Evolutionary conservation across 2,329 filamentous ascomycete genomes (phyloP).

Genomic region (Fusarium temperatum): DNA sequence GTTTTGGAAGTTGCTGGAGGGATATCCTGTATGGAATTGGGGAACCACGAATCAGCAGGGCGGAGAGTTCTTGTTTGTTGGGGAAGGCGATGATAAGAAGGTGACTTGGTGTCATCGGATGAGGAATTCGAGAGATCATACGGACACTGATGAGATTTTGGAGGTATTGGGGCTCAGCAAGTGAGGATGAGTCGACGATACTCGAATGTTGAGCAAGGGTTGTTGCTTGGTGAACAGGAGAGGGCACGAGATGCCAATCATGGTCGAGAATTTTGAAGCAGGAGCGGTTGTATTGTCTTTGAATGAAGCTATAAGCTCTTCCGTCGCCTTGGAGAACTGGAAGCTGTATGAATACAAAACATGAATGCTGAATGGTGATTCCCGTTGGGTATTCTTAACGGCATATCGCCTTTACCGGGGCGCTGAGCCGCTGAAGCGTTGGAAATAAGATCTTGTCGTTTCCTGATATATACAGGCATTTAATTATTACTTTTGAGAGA

Average conservation of each 20-base stretch:
- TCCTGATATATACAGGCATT: no score
- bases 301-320: accelerated
- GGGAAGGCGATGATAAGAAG: neutral
- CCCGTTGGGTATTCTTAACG: neutral
- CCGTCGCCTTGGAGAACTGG: no score
- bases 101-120: slow-evolving; percentile 29
- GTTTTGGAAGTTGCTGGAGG: neutral
- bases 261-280: accelerated
- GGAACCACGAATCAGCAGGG: slow-evolving; percentile 18
- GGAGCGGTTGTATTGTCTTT: accelerated
- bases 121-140: slow-evolving; percentile 10
- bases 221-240: no score
- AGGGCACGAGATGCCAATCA: no score
- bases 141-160: slow-evolving; percentile 15
- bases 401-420: accelerated
- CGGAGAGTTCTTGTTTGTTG: slow-evolving; percentile 24
- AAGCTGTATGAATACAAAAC: neutral
- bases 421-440: no score
- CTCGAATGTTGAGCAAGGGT: neutral
- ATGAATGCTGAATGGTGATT: neutral
- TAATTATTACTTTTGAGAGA: no score
- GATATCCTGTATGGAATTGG: neutral
- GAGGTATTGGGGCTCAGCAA: slow-evolving; percentile 1
- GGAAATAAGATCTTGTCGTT: accelerated
- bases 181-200: neutral